Percentiles rank a stretch among this genome's conserved stretches.
Conservation (phyloP, 805 yeast genomes). For the Metschnikowia lochheadii region DNA sequence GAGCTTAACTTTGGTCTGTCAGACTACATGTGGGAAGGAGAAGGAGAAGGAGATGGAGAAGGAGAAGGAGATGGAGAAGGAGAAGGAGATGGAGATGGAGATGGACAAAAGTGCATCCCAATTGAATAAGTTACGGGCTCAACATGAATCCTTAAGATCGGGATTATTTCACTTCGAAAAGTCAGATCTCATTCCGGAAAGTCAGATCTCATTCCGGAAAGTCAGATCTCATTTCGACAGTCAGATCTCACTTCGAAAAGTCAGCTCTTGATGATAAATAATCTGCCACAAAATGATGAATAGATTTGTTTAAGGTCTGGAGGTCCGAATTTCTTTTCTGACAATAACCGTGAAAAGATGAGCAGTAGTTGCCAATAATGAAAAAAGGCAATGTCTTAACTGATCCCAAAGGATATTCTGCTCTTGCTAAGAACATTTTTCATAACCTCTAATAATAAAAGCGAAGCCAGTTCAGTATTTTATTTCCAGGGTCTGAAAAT, state of each 20-base stretch:
- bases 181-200: no score
- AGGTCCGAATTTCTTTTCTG: conserved; percentile 57
- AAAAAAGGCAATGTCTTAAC: not conserved
- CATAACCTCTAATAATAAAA: conserved; percentile 21
- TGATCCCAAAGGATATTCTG: conserved; percentile 8
- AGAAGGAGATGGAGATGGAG: no score
- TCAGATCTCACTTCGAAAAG: no score
- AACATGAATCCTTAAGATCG: conserved; percentile 41
- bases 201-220: no score
- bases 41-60: no score
- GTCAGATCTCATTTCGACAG: no score
- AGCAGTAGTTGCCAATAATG: conserved; percentile 27
- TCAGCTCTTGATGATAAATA: conserved; percentile 30
- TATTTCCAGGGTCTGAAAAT: conserved; percentile 70
- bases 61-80: no score
- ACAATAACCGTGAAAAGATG: conserved; percentile 47
- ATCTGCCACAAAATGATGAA: conserved; percentile 44
- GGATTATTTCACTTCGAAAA: conserved; percentile 58
- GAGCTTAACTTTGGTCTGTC: conserved; percentile 56
- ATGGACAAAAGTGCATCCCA: conserved; percentile 56
- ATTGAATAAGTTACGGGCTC: conserved; percentile 44
- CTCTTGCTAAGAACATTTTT: conserved; percentile 20
- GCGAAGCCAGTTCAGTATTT: conserved; percentile 50
- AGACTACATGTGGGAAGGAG: conserved; percentile 71
- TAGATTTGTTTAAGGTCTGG: conserved; percentile 41